These are phyloP conservation scores for Puccinellia tenuiflora DNA, from an alignment of 176 grass and related monocot genomes.

Conservation along the genomic window DNA sequence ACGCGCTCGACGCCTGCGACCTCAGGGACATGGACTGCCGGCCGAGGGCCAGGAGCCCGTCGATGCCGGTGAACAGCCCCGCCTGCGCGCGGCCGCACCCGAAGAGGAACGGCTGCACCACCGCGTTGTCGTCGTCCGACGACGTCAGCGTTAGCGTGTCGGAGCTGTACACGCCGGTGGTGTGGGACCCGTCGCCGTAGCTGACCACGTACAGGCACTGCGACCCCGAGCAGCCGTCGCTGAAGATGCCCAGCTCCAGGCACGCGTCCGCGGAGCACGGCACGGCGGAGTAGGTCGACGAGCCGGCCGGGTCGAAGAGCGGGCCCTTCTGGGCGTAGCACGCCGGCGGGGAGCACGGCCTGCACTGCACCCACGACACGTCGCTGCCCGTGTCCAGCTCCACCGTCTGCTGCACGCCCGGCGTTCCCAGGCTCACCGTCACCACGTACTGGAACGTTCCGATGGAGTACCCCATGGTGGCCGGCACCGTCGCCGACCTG, in stretches of 20 bases:
- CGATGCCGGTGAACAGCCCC: constrained; percentile 45
- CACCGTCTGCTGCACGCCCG: constrained; percentile 43
- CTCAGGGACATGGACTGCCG: constrained; percentile 42
- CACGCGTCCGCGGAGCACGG: constrained; percentile 56
- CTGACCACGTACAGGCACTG: constrained; percentile 62
- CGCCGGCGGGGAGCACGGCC: constrained; percentile 31
- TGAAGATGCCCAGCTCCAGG: constrained; percentile 28
- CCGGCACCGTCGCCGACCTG: constrained; percentile 25
- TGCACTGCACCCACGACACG: constrained; percentile 85
- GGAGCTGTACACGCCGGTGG: constrained; percentile 55
- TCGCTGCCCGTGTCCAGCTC: constrained; percentile 89
- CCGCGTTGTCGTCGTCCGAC: background rate
- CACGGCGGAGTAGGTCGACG: constrained; percentile 74
- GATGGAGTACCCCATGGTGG: constrained; percentile 37
- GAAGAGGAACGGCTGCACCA: constrained; percentile 36
- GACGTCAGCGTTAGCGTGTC: constrained; percentile 56
- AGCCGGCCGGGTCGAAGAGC: constrained; percentile 57
- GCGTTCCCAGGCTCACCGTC: constrained; percentile 64
- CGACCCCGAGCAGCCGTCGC: constrained; percentile 21
- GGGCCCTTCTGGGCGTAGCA: constrained; percentile 68
- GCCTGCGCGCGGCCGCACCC: constrained; percentile 65
- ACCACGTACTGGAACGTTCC: constrained; percentile 67
- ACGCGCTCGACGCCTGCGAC: constrained; percentile 43
- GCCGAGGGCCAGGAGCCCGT: constrained; percentile 77
- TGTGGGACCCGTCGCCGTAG: constrained; percentile 79